Evolutionary conservation across 768 basidiomycete species (phyloP), one percentile per base, ranked within the genome.

Genomic region (Collybia sordida): DNA sequence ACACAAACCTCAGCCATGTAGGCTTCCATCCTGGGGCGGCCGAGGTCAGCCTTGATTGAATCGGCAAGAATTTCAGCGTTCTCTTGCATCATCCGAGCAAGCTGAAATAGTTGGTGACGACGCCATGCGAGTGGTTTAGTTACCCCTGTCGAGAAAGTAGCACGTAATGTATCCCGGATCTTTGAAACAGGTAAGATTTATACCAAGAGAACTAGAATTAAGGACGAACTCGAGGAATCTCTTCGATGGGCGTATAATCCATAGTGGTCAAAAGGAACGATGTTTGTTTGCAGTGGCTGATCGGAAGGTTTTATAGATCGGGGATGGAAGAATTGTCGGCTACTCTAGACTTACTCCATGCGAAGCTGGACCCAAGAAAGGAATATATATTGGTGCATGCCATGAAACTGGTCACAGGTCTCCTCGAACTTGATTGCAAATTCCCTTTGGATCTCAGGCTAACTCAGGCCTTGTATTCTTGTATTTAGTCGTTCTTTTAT

Each of bases 51-150:
- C 3, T 56, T 46, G 28, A 83, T 56, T 6, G 83, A 77, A 2
- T 76, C 73, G 12, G 71, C 71, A 43, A 89, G 61, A 3, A 69
- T 73, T 3, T 81, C 72, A 3, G 69, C 58, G 63, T 90, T 85
- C n/a, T 87, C 81, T 55, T 87, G 80, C 19, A 75, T 64, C 66
- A 88, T 66, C 19, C 73, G 78, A 21, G 80, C 83, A 25, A 90
- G 72, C 55, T 84, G 82, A 38, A 72, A 69, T 37, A 90, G 73
- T 55, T 91, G 89, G 40, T 78, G 73, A 47, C 79, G 77, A 14
- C 89, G 78, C 76, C 79, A 90, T 51, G 66, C 64, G 34, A 89
- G 56, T 2, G 81, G 67, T n/a, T 70, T 72, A 0, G 82, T 77
- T 34, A 69, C 55, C 3, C 82, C 80, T 0, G 71, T 55, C n/a